Evolutionary conservation across 257 asterid genomes (phyloP).

Genomic region (Vinca minor): DNA sequence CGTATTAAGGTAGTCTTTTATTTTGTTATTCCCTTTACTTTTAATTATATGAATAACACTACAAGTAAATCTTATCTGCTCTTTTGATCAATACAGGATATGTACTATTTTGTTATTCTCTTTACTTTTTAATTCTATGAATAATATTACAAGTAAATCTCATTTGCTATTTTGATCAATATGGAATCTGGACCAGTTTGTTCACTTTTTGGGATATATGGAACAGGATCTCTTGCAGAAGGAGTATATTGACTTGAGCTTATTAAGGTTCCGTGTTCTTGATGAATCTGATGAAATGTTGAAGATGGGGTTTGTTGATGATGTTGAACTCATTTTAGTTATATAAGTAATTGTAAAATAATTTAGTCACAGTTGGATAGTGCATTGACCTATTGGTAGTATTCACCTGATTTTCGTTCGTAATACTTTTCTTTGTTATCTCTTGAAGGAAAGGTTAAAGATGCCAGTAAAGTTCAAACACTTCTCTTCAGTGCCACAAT

Average conservation of each 20-base stretch:
- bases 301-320: conserved; percentile 98
- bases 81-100: too few species aligned
- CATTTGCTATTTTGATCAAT: not conserved
- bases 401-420: not conserved
- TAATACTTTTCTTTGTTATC: not conserved
- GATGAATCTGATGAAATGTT: conserved; percentile 99
- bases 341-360: conserved; percentile 6
- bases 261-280: conserved; percentile 81
- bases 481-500: conserved; percentile 95
- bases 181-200: not conserved
- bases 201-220: conserved; percentile 11
- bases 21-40: not conserved
- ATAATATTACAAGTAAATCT: not conserved
- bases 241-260: conserved; percentile 67
- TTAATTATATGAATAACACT: too few species aligned
- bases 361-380: not conserved
- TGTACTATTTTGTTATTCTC: too few species aligned
- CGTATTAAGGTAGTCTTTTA: conserved; percentile 60
- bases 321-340: conserved; percentile 95
- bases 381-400: not conserved
- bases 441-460: conserved; percentile 72
- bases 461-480: conserved; percentile 79
- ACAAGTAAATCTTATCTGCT: too few species aligned
- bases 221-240: conserved; percentile 79
- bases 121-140: not conserved